phyloP scores from a whole-genome alignment of 1,284 basidiomycete species.

The Fomitopsis pinicola region DNA sequence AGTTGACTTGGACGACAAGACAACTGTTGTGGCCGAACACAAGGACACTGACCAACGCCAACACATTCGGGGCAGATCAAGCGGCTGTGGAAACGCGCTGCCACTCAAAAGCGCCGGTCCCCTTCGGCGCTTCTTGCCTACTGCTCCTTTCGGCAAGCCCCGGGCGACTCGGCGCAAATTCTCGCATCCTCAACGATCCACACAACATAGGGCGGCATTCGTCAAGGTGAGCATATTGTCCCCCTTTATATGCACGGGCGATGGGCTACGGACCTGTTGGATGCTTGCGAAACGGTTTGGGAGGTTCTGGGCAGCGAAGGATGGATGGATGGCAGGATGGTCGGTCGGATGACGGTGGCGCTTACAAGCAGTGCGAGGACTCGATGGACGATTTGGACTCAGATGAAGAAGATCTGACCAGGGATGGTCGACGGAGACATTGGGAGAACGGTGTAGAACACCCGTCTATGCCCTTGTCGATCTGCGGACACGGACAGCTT shows the following conservation, averaged over 20 bases:
- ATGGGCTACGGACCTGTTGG: not conserved
- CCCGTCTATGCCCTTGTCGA: too few species aligned
- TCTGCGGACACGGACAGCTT: not conserved
- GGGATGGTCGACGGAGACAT: too few species aligned
- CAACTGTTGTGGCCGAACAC: too few species aligned
- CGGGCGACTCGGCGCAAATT: conserved; percentile 3
- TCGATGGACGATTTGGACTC: not conserved
- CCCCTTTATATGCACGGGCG: not conserved
- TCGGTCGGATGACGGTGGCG: conserved; percentile 2
- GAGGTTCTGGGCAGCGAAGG: not conserved
- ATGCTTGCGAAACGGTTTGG: not conserved
- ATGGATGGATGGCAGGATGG: conserved; percentile 3
- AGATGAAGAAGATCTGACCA: not conserved
- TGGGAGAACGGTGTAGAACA: not conserved
- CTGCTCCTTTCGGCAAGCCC: conserved; percentile 11
- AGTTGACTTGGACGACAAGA: too few species aligned
- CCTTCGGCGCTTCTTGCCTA: not conserved
- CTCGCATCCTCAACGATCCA: conserved; percentile 6
- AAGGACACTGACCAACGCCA: too few species aligned
- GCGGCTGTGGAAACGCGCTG: not conserved
- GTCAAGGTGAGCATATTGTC: conserved; percentile 11
- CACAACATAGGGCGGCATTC: conserved; percentile 9
- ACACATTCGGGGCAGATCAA: not conserved
- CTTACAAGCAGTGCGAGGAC: not conserved
- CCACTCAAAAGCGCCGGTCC: not conserved